Percentiles rank a stretch among this genome's conserved stretches.
phyloP scores from a whole-genome alignment of 2,329 filamentous ascomycete species.

The Aureobasidium namibiae region DNA sequence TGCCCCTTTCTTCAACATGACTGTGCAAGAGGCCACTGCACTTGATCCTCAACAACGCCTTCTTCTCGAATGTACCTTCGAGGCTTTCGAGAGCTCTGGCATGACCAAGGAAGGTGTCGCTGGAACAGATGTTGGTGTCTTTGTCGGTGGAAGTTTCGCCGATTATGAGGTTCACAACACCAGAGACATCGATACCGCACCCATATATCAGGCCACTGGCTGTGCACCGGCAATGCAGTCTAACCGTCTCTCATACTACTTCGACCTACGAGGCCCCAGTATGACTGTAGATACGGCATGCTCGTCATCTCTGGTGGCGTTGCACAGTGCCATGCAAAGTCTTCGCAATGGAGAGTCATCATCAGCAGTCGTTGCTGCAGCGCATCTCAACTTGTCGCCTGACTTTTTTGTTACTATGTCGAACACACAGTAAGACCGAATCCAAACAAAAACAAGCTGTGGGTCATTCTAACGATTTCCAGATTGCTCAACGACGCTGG shows the following conservation, averaged over 20 bases:
- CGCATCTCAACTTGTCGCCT: conserved; percentile 22
- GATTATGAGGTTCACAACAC: conserved; percentile 20
- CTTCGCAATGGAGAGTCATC: conserved; percentile 28
- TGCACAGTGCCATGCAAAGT: conserved; percentile 26
- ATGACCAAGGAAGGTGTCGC: conserved; percentile 13
- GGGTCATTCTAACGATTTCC: not conserved
- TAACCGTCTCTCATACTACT: conserved; percentile 31
- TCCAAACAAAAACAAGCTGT: not conserved
- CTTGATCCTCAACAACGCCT: conserved; percentile 36
- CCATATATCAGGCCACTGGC: conserved; percentile 17
- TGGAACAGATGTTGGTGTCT: conserved; percentile 17
- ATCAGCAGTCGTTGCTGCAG: conserved; percentile 18
- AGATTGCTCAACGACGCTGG: conserved; percentile 17
- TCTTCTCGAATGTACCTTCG: conserved; percentile 34
- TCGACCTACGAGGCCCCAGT: conserved; percentile 31
- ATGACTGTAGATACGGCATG: conserved; percentile 42
- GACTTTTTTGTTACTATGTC: conserved; percentile 21
- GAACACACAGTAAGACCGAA: conserved; percentile 23
- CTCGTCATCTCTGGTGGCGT: conserved; percentile 32
- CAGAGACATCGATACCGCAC: conserved; percentile 18
- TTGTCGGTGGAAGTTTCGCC: conserved; percentile 17
- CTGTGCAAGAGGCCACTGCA: conserved; percentile 22
- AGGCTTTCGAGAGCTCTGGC: conserved; percentile 25
- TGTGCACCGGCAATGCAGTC: conserved; percentile 30
- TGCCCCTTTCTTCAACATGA: conserved; percentile 21